These are phyloP conservation scores for Flaveria trinervia DNA, from an alignment of 129 eudicot species.

Conservation along the genomic window DNA sequence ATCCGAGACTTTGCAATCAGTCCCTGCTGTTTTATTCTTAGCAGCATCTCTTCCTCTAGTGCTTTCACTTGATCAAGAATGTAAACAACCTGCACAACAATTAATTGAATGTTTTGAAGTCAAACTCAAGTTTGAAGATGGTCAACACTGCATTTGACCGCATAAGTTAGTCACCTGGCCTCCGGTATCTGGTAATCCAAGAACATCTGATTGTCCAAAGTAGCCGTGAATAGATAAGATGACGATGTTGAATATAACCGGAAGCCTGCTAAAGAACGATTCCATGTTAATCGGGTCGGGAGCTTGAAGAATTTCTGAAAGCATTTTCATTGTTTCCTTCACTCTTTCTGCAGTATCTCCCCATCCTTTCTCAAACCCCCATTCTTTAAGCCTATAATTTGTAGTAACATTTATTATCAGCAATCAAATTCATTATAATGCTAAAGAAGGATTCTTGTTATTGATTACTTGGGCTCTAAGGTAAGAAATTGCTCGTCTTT, in stretches of 20 bases:
- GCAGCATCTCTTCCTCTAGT: constrained; percentile 71
- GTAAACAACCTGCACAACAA: constrained; percentile 68
- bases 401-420: neutral
- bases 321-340: constrained; percentile 66
- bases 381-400: constrained; percentile 63
- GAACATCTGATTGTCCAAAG: constrained; percentile 85
- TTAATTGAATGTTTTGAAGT: constrained; percentile 16
- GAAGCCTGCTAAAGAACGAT: constrained; percentile 69
- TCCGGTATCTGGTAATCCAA: constrained; percentile 92
- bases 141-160: neutral
- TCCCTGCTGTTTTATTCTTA: constrained; percentile 81
- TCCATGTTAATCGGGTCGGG: constrained; percentile 72
- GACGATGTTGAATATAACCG: constrained; percentile 63
- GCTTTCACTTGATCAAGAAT: constrained; percentile 95
- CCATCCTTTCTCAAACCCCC: constrained; percentile 97
- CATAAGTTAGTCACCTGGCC: constrained; percentile 63
- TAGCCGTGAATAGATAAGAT: constrained; percentile 78
- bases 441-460: neutral
- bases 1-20: constrained; percentile 72
- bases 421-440: neutral
- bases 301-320: constrained; percentile 81
- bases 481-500: constrained; percentile 58
- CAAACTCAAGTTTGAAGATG: constrained; percentile 3
- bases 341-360: constrained; percentile 75
- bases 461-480: constrained; percentile 65